Conservation (phyloP, 2,329 filamentous ascomycete species). For the Aspergillus viridinutans region DNA sequence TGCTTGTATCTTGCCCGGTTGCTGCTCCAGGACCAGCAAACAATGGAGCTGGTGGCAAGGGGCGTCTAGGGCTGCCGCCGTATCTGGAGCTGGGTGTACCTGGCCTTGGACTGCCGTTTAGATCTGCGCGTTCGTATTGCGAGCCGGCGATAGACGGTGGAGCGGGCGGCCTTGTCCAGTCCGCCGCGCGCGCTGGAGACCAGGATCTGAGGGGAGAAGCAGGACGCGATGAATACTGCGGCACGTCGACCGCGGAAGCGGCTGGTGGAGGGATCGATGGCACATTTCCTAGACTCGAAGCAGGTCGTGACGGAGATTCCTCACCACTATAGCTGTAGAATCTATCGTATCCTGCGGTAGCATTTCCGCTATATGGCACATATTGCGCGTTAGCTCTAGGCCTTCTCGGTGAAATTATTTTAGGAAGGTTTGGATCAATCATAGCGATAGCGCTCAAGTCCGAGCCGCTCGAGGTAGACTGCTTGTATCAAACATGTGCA, state of each 20-base stretch:
- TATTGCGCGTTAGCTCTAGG: conserved; percentile 11
- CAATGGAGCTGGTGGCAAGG: conserved; percentile 81
- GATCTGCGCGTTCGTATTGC: conserved; percentile 78
- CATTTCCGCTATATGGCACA: conserved; percentile 7
- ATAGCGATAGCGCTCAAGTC: neutral
- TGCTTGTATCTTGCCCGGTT: conserved; percentile 37
- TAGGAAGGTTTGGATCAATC: neutral
- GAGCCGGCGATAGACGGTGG: conserved; percentile 60
- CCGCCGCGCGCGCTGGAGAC: conserved; percentile 52
- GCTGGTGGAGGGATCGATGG: conserved; percentile 41
- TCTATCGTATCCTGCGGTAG: conserved; percentile 7
- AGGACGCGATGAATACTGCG: conserved; percentile 37
- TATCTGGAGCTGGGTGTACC: conserved; percentile 88
- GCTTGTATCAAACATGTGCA: neutral
- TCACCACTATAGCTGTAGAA: conserved; percentile 16
- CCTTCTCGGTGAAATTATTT: conserved; percentile 3
- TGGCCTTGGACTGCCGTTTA: conserved; percentile 85
- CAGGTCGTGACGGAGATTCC: conserved; percentile 34
- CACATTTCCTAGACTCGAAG: conserved; percentile 40
- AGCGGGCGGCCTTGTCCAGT: conserved; percentile 69
- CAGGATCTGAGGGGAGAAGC: conserved; percentile 48
- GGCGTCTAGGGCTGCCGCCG: conserved; percentile 78
- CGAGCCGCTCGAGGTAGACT: neutral
- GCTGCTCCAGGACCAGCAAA: conserved; percentile 59
- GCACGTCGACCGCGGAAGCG: conserved; percentile 28